Conservation (phyloP, 1,139 yeast species). For the Casaregolazyma lundiana region DNA sequence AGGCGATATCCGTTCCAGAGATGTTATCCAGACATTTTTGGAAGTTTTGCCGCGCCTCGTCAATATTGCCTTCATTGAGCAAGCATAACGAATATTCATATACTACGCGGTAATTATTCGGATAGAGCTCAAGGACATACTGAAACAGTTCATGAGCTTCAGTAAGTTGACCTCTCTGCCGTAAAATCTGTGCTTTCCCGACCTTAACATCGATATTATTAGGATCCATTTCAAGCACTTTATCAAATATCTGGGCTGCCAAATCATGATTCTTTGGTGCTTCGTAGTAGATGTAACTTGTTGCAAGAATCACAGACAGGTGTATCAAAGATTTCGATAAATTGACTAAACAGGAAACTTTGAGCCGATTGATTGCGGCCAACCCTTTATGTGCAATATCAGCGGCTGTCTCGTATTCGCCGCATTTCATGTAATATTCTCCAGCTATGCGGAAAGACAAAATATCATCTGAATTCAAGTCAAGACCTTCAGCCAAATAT, state of each 20-base stretch:
- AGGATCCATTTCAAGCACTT: constrained; percentile 50
- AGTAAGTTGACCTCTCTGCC: constrained; percentile 56
- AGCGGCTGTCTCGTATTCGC: constrained; percentile 62
- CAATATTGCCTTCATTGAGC: constrained; percentile 48
- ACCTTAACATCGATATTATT: constrained; percentile 58
- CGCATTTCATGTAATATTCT: constrained; percentile 53
- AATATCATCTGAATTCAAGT: constrained; percentile 45
- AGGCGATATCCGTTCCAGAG: constrained; percentile 46
- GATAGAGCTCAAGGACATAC: constrained; percentile 46
- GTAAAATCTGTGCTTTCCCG: constrained; percentile 75
- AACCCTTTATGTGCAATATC: constrained; percentile 61
- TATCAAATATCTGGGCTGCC: constrained; percentile 69
- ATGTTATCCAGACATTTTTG: constrained; percentile 40
- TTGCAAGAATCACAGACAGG: constrained; percentile 63
- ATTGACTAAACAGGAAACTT: constrained; percentile 36
- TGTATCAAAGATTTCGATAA: constrained; percentile 54
- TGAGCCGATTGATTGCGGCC: constrained; percentile 42
- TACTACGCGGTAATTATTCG: constrained; percentile 56
- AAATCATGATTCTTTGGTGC: constrained; percentile 81
- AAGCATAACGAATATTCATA: constrained; percentile 80
- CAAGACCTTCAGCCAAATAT: constrained; percentile 51
- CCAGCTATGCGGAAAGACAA: constrained; percentile 64
- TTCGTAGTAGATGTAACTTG: constrained; percentile 75
- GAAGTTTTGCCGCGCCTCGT: constrained; percentile 53
- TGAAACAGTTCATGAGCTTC: constrained; percentile 52